Base-by-base conservation (phyloP, 2,329 filamentous ascomycete species). In the Alternaria sp. region DNA sequence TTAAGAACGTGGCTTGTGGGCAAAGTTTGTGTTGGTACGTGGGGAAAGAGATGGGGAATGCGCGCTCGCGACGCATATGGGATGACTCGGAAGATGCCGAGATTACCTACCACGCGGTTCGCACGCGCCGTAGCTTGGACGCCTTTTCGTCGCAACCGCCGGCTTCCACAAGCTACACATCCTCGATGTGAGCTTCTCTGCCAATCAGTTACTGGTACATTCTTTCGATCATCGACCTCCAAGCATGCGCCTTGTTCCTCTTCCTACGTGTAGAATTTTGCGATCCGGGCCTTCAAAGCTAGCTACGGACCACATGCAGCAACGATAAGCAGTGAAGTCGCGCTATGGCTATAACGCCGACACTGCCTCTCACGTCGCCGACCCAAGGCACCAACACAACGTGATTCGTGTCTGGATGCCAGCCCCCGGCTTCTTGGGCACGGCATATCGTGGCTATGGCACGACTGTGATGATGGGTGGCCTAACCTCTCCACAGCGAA, bases 281-380 rank as follows among this genome's bases (percentile, higher is more conserved):
- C 30, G 21, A 36, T 32, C 11, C 25, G 13, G 44, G 23, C 28
- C n/a, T 47, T 28, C 54, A 11, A n/a, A 7, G 45, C n/a, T 43
- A 11, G 45, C n/a, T 23, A 15, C 5, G 23, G 5, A 28, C 23
- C 21, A 30, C 45, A 57, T 50, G 19, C 45, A 43, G 30, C 15
- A 50, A 57, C 19, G 45, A 47, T 46, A 19, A 49, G 23, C n/a
- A 26, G 10, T 19, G 15, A 17, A 26, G 30, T 36, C 21, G 55
- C 44, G 15, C 45, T 25, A 57, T 21, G 11, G 12, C 25, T 26
- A 40, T 57, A 10, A 23, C 45, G 49, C 55, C 17, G 45, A 23
- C 45, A 57, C 55, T 26, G 45, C 45, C 55, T 57, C 55, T 43
- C 43, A 57, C 21, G 11, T 43, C 30, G 45, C 55, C 45, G 55